Conservation (phyloP, 108 stramenopile genomes). For the Pseudonitzschia pungens region DNA sequence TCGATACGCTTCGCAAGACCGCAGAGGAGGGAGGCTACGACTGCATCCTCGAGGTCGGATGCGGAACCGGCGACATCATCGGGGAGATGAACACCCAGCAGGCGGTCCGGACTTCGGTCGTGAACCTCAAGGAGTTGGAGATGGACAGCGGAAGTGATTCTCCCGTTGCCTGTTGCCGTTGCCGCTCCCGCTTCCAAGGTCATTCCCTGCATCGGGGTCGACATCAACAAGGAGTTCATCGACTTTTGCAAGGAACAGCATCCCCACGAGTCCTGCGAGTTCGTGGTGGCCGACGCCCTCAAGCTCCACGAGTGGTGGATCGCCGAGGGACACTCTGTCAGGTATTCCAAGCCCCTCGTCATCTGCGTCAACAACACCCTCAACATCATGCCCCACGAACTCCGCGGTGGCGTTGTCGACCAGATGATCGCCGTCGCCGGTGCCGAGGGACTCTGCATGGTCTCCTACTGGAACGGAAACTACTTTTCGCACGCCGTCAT, state of each 20-base stretch:
- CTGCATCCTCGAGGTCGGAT: slow-evolving; percentile 47
- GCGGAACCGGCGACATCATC: slow-evolving; percentile 53
- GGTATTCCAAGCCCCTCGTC: slow-evolving; percentile 42
- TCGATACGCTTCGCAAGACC: slow-evolving; percentile 32
- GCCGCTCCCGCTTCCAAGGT: too few relatives aligned
- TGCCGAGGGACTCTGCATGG: slow-evolving; percentile 36
- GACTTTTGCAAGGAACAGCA: slow-evolving; percentile 25
- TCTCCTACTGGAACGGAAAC: slow-evolving; percentile 48
- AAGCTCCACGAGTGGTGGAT: slow-evolving; percentile 46
- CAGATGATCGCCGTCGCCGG: slow-evolving; percentile 48
- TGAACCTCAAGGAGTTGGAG: not conserved
- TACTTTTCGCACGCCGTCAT: slow-evolving; percentile 48
- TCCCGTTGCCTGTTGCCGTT: too few relatives aligned
- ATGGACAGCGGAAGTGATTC: too few relatives aligned
- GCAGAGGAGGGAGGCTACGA: slow-evolving; percentile 32
- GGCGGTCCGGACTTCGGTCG: slow-evolving; percentile 6
- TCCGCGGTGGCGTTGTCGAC: slow-evolving; percentile 42
- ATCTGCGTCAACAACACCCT: slow-evolving; percentile 50
- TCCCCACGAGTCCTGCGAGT: slow-evolving; percentile 22
- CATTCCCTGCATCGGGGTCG: slow-evolving; percentile 42
- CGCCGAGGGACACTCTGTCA: slow-evolving; percentile 27
- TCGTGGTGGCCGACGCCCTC: slow-evolving; percentile 42
- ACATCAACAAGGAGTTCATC: slow-evolving; percentile 45
- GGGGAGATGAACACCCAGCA: slow-evolving; percentile 24
- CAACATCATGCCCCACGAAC: slow-evolving; percentile 49